A percentile compares a stretch with the other conserved stretches of the same genome.
phyloP scores from a whole-genome alignment of 1,139 yeast genomes.

The Arxiozyma telluris region DNA sequence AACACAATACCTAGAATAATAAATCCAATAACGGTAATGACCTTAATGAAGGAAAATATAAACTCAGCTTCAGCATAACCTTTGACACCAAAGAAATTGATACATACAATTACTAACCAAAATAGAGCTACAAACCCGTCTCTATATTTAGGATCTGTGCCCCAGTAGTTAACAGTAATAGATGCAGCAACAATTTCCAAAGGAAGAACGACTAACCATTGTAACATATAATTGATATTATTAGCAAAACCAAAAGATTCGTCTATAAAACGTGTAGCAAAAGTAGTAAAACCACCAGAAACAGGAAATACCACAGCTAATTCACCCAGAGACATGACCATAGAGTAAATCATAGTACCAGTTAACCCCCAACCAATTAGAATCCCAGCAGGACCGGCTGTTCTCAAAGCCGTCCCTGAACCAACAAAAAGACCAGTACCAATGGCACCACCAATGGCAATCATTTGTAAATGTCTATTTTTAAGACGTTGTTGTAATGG shows the following conservation, averaged over 20 bases:
- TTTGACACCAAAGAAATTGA: slow-evolving; percentile 57
- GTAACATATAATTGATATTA: slow-evolving; percentile 64
- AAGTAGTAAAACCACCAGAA: slow-evolving; percentile 64
- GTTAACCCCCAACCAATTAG: slow-evolving; percentile 48
- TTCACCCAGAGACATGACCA: slow-evolving; percentile 65
- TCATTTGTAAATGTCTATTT: slow-evolving; percentile 60
- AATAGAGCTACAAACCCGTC: slow-evolving; percentile 46
- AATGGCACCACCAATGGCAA: slow-evolving; percentile 57
- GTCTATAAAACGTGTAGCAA: slow-evolving; percentile 57
- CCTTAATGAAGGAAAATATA: slow-evolving; percentile 49
- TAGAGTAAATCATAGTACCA: slow-evolving; percentile 51
- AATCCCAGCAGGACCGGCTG: slow-evolving; percentile 61
- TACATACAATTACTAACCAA: slow-evolving; percentile 45
- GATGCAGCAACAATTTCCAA: slow-evolving; percentile 68
- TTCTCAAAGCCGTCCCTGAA: slow-evolving; percentile 51
- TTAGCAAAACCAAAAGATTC: slow-evolving; percentile 70
- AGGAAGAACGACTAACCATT: slow-evolving; percentile 64
- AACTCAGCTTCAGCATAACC: slow-evolving; percentile 65
- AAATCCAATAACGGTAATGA: slow-evolving; percentile 56
- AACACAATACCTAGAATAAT: slow-evolving; percentile 60
- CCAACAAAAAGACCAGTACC: slow-evolving; percentile 61
- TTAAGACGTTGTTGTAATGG: slow-evolving; percentile 61
- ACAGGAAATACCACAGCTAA: slow-evolving; percentile 60
- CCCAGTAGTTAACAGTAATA: slow-evolving; percentile 59
- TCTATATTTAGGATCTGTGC: slow-evolving; percentile 22